Base-by-base conservation (phyloP, 2,329 filamentous ascomycete species). In the Fusarium equiseti region DNA sequence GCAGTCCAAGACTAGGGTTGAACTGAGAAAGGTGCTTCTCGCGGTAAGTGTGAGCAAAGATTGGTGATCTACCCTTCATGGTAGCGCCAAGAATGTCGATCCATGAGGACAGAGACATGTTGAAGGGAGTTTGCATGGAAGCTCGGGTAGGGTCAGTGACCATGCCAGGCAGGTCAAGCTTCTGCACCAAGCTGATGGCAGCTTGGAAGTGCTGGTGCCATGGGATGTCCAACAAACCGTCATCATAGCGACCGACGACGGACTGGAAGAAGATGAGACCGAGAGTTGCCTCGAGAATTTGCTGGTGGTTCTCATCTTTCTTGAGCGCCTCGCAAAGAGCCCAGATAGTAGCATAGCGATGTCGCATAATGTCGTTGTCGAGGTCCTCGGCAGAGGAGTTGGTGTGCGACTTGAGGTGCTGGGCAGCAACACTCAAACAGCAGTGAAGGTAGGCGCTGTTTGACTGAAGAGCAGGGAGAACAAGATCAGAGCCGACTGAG, bases 201-300 rank as follows among this genome's bases (percentile, higher is more conserved):
- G 95, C 95, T 79, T 97, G 92, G 83, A 98, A 98, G 84, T 99
- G 96, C 79, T 97, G 93, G 83, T 95, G 93, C 96, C 96, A 99
- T 24, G 95, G 91, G 74, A 98, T 97, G 78, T 98, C 95, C 18
- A 93, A 92, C 26, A 98, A 89, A 49, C 88, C 88, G 78, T 98
- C 94, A 75, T 96, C 92, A 38, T 92, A 90, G 75, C 93, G 89
- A 57, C 95, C 95, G 70, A 98, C 95, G 27, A 93, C 91, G 82
- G 92, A 96, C 79, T 97, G 94, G 84, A 98, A 97, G 83, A 97
- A 96, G 79, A 98, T 97, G 89, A 98, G 94, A 54, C 93, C 94
- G 8, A 98, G 87, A 0, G 95, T 94, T 2, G 95, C 94, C 81
- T 98, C 95, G 15, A 98, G 89, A 74, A 97, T 97, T 79, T 96